Evolutionary conservation across 495 filamentous ascomycete species (phyloP), one percentile per base, ranked within the genome.

Genomic region (Podospora bellae-mahoneyi): DNA sequence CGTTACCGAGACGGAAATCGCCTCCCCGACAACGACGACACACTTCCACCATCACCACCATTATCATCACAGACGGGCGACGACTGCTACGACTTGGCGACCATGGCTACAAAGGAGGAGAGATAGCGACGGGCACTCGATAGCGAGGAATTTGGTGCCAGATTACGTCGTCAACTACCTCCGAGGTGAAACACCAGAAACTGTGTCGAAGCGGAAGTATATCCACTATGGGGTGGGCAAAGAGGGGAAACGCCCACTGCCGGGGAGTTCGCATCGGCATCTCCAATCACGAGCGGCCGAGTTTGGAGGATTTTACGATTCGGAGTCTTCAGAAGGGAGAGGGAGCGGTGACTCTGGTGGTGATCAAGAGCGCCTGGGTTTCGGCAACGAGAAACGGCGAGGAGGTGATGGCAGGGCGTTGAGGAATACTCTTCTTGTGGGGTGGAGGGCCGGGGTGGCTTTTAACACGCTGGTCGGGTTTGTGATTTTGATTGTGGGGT

Each of bases 141-240:
- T 63, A 18, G 28, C 61, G 34, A 28, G 13, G n/a, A 63, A 32
- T 67, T 66, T 83, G 18, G 75, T 83, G 15, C 82, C 81, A 5
- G 81, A 83, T 64, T 84, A 83, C 62, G 78, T 83, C 27, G 73
- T 79, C 66, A 83, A 79, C 65, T 84, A 79, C 68, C 75, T 84
- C 53, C 75, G 69, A 19, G 30, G 59, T 5, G 80, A 82, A 69
- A 80, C 80, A 18, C 78, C 80, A 3, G 80, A 81, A 64, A 80
- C 77, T 57, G 69, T 79, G 5, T 79, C 81, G 15, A 71, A 74
- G 67, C 77, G 78, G 63, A 79, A 79, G 9, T 73, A 69, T 7
- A 74, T 79, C 30, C 76, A 73, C 32, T 64, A 79, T 56, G 71
- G 72, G 9, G 64, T 64, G 19, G 53, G 48, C 23, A 56, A 65